phyloP scores from a whole-genome alignment of 108 stramenopile genomes.

The Cyclotella sp. region DNA sequence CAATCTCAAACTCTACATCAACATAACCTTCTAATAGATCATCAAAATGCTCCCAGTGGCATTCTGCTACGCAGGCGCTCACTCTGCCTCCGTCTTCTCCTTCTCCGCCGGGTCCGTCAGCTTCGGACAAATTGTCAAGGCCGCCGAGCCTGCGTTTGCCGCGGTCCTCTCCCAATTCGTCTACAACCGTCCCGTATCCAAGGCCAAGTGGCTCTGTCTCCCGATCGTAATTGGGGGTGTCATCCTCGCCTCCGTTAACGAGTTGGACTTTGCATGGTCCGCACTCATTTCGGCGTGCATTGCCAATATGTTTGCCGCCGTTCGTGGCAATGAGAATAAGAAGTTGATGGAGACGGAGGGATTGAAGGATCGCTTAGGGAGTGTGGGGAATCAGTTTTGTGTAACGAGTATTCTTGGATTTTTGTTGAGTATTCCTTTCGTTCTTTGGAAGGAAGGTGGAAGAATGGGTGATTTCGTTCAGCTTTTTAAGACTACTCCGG shows the following conservation, averaged over 20 bases:
- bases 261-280: constrained; percentile 62
- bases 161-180: constrained; percentile 67
- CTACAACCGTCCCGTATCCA: constrained; percentile 60
- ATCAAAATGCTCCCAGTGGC: constrained; percentile 67
- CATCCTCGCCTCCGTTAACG: constrained; percentile 64
- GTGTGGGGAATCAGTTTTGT: constrained; percentile 71
- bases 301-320: constrained; percentile 66
- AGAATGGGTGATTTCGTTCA: constrained; percentile 50
- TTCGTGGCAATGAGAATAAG: constrained; percentile 70
- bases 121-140: constrained; percentile 78
- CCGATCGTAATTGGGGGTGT: constrained; percentile 72
- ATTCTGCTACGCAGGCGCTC: constrained; percentile 67
- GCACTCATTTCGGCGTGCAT: constrained; percentile 60
- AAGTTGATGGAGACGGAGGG: constrained; percentile 70
- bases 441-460: constrained; percentile 49
- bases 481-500: constrained; percentile 55
- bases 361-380: constrained; percentile 64
- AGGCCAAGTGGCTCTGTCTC: constrained; percentile 71
- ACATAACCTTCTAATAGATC: constrained; percentile 20
- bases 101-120: constrained; percentile 65
- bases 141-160: constrained; percentile 72
- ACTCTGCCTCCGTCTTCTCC: constrained; percentile 68
- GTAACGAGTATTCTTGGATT: constrained; percentile 60
- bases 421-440: constrained; percentile 34
- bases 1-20: not conserved